Base-by-base conservation (phyloP, 2,329 filamentous ascomycete species). In the Venturiaceae sp. region DNA sequence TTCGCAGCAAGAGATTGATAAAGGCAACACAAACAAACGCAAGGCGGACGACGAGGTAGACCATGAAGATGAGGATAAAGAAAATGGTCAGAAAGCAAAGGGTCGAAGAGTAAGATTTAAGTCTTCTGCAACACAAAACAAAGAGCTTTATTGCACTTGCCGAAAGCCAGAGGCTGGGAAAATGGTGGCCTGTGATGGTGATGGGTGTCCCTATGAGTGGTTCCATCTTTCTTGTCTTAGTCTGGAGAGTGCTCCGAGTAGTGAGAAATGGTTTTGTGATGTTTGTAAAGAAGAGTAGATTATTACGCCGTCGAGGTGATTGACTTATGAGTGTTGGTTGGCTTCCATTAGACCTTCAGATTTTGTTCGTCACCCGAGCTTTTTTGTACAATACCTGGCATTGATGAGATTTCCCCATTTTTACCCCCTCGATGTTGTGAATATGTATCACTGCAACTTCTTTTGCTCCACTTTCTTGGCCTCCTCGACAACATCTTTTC, bases 151-250 rank as follows among this genome's bases (percentile, higher is more conserved):
- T 26, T 53, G 50, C 14, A 53, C 33, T 3, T 53, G 50, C n/a
- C 30, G 33, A 3, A 26, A 53, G 19, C 50, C 30, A 9, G 50
- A 53, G 5, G 21, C 30, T 34, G 50, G 62, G 61, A 87, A 90
- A 72, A 92, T 92, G 88, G 87, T 92, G 46, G 88, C 86, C 2
- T 92, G 88, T 67, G 88, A 92, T 68, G 84, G 83, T 7, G 81
- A 86, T 60, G 81, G 83, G 53, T 92, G 88, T 72, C 80, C 83
- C 63, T 80, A 83, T 62, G 88, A 92, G 71, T 92, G 88, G 88
- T 92, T 92, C 75, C 88, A 92, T 77, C 74, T 94, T 54, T 86
- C 85, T 54, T 94, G 89, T 70, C 88, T 90, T 32, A 89, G 89
- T 28, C 72, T 94, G 65, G 87, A 86, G 65, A 87, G 87, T 60